A percentile compares a stretch with the other conserved stretches of the same genome.
Evolutionary conservation across 202 grass and related monocot species (phyloP).

Genomic region (Eragrostis tef): DNA sequence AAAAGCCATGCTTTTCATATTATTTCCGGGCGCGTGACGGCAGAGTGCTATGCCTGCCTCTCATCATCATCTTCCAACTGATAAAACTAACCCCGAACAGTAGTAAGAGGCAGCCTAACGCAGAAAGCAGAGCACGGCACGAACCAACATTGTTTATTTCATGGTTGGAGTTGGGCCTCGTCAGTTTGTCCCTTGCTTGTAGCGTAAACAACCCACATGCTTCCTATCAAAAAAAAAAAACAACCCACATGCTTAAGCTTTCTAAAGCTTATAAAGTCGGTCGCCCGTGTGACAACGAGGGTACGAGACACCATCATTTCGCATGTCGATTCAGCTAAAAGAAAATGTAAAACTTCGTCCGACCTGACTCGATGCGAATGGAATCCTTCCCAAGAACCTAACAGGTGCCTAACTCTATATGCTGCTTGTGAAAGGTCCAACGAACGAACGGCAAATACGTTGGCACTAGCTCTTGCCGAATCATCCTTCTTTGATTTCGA

Average conservation of each 20-base stretch:
- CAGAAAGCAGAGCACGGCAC: background rate
- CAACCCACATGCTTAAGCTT: background rate
- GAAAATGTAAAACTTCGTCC: background rate
- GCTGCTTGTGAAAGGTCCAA: background rate
- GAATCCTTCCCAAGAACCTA: slow-evolving; percentile 4
- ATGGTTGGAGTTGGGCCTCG: background rate
- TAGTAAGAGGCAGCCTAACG: too few relatives aligned
- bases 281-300: background rate
- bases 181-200: background rate
- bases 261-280: background rate
- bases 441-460: background rate
- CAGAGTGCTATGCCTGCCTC: background rate
- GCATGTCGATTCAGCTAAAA: background rate
- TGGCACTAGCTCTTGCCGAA: background rate
- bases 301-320: background rate
- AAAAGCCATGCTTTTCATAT: background rate
- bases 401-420: background rate
- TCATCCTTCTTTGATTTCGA: background rate
- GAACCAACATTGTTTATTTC: background rate
- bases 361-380: background rate
- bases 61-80: background rate
- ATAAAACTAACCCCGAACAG: too few relatives aligned
- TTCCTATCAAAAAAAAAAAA: too few relatives aligned
- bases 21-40: background rate
- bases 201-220: slow-evolving; percentile 6